Evolutionary conservation across 768 basidiomycete genomes (phyloP), one percentile per base, ranked within the genome.

Genomic region (Wakefieldia striispora): DNA sequence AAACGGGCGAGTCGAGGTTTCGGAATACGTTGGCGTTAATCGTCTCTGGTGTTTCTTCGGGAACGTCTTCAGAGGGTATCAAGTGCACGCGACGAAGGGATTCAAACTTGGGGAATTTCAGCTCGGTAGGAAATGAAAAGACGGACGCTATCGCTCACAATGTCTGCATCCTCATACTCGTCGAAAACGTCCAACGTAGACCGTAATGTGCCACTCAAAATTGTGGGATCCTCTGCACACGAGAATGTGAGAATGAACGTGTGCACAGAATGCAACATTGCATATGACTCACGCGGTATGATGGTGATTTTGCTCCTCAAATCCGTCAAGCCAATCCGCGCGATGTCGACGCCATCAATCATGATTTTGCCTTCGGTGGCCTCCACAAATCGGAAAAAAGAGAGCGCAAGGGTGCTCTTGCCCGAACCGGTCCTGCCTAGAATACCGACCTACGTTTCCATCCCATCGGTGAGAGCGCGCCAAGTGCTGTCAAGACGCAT

Each of bases 361-460:
- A 81, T 38, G 45, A 93, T 92, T 7, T 73, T 74, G 6, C 91
- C 91, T 57, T 84, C 75, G 0, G 81, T 82, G 1, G 91, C 83
- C 61, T 95, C 91, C n/a, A 95, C 90, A 62, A 92, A 90, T 20
- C 88, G 80, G 81, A 95, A 92, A 71, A 93, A 88, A 8, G 86
- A 87, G 12, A 93, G 72, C 0, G 90, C 90, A 12, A 89, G 74
- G 2, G 89, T 91, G 57, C 85, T 87, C 71, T 91, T 91, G 29
- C 89, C 88, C 8, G 82, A 83, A 16, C 83, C 69, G 1, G 86
- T 88, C 50, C 85, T 73, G 39, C 86, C 87, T 1, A 88, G 71
- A 48, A 88, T 83, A 19, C 87, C 87, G 45, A 88, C 64, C 84
- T 85, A 40, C 12, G 19, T 56, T 14, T 27, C 34, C 44, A 50